Base-by-base conservation (phyloP, 306 rosid genomes). In the Medicago arabica region DNA sequence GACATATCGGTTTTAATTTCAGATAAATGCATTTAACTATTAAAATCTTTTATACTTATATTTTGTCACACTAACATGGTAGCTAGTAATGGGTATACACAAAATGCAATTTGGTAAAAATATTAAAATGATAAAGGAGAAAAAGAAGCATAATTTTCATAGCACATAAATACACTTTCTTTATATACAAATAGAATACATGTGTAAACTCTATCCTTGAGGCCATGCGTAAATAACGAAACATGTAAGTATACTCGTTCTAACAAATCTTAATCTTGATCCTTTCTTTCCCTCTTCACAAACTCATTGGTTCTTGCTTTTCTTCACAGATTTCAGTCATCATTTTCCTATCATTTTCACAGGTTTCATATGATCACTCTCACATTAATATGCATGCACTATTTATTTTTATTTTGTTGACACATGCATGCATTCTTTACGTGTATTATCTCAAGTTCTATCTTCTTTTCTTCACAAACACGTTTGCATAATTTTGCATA, bases 321-420 rank as follows among this genome's bases (percentile, higher is more conserved):
- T 54, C 66, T 53, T 39, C 67, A 66, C 10, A 66, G 14, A 66
- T 69, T 34, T 44, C 36, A 46, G 17, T 44, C 43, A 47, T 44
- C 43, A 38, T 65, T 57, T 36, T 34, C 38, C 1, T 34, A 34
- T 34, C 7, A 34, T 34, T 66, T 44, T 79, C 69, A 55, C 64
- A 57, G 75, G 75, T 80, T 80, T 80, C 67, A 41, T 54, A 53
- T 43, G 1, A 39, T 55, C 23, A 66, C 70, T 65, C 39, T 43
- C 59, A 21, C 62, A 36, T 72, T 40, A 21, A 72, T 58, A 34
- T 66, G 36, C 69, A 79, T 72, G 69, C 74, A 64, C 25, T 25
- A 9, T 59, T 17, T 53, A 44, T 8, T 16, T 16, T 16, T 50
- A 47, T 47, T 5, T 47, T 14, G 16, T 53, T 53, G 12, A 53